phyloP scores from a whole-genome alignment of 306 rosid species.

The Ormosia semicastrata region DNA sequence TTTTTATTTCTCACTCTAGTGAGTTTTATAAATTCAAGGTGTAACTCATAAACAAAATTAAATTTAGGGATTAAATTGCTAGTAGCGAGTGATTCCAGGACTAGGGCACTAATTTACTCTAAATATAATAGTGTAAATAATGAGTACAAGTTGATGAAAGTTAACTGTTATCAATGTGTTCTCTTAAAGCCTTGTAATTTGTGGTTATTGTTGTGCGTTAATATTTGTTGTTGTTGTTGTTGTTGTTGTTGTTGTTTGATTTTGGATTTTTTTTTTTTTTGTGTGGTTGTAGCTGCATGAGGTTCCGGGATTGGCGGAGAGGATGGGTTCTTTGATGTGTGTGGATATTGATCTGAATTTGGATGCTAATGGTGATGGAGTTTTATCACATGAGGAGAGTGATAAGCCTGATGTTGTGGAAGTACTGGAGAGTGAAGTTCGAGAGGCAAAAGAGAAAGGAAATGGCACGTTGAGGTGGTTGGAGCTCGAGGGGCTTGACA shows the following conservation, averaged over 20 bases:
- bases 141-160: no score
- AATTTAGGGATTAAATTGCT: no score
- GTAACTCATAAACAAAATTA: not conserved
- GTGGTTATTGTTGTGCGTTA: not conserved
- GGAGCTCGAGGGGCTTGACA: constrained; percentile 85
- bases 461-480: constrained; percentile 61
- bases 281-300: constrained; percentile 59
- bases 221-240: not conserved
- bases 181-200: not conserved
- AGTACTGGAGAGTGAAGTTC: constrained; percentile 54
- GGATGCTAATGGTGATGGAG: constrained; percentile 50
- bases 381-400: constrained; percentile 10
- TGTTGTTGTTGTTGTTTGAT: not conserved
- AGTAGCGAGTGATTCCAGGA: no score
- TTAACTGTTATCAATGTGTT: not conserved
- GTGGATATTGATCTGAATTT: constrained; percentile 52
- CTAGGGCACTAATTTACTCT: no score
- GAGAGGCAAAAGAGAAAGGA: constrained; percentile 47
- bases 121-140: no score
- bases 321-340: constrained; percentile 89
- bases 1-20: not conserved
- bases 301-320: constrained; percentile 86
- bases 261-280: not conserved
- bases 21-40: not conserved
- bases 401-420: constrained; percentile 40